Conservation (phyloP, 805 yeast species). For the Metschnikowia orientalis region DNA sequence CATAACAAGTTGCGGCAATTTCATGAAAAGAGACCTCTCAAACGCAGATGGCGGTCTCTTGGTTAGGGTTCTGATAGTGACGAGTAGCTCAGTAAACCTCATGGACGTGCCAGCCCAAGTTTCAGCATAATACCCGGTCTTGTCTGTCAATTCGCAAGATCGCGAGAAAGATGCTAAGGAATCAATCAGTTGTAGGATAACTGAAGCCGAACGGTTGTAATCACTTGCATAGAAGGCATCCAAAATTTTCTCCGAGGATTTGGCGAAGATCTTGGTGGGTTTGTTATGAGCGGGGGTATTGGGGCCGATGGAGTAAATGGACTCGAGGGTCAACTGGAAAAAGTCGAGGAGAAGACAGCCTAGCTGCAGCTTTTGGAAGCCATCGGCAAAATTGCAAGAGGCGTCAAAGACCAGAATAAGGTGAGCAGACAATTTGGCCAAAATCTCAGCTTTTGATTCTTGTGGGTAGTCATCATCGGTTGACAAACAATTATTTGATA, state of each 20-base stretch:
- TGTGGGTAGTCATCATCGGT: slow-evolving; percentile 30
- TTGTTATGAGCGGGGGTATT: slow-evolving; percentile 30
- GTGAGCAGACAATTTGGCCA: slow-evolving; percentile 52
- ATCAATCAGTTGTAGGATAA: slow-evolving; percentile 50
- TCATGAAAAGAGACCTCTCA: slow-evolving; percentile 56
- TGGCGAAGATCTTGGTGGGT: slow-evolving; percentile 46
- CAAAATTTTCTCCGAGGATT: slow-evolving; percentile 48
- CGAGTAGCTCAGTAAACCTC: slow-evolving; percentile 51
- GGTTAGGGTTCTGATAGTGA: slow-evolving; percentile 52
- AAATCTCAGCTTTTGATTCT: slow-evolving; percentile 46
- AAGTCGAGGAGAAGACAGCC: slow-evolving; percentile 52
- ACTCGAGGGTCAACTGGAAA: slow-evolving; percentile 50
- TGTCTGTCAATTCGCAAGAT: slow-evolving; percentile 38
- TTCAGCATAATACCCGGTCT: slow-evolving; percentile 44
- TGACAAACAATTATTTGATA: slow-evolving; percentile 49
- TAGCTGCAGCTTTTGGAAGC: slow-evolving; percentile 56
- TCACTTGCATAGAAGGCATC: slow-evolving; percentile 52
- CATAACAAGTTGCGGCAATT: slow-evolving; percentile 52
- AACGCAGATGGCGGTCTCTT: slow-evolving; percentile 53
- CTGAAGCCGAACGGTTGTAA: slow-evolving; percentile 50
- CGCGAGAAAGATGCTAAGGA: slow-evolving; percentile 35
- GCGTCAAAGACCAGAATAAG: slow-evolving; percentile 66
- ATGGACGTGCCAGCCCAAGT: slow-evolving; percentile 50
- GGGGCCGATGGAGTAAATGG: slow-evolving; percentile 53
- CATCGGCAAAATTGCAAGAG: slow-evolving; percentile 60